Conservation (phyloP, 1,284 basidiomycete species). For the Ganoderma lingzhi region DNA sequence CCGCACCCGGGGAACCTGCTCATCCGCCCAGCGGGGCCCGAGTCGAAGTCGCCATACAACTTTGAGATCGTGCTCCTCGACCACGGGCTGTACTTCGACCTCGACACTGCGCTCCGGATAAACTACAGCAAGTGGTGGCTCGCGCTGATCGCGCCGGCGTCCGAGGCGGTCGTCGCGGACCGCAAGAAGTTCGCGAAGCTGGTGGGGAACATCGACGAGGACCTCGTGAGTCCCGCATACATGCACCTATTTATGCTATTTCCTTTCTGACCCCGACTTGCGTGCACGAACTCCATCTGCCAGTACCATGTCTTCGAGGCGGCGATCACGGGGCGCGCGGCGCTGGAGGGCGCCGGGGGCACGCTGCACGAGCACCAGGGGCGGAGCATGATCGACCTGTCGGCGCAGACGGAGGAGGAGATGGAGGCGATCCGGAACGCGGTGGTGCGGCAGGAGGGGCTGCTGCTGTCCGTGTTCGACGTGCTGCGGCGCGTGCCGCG, state of each 20-base stretch:
- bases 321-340: conserved; percentile 81
- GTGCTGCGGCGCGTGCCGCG: conserved; percentile 85
- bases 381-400: conserved; percentile 79
- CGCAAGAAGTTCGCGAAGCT: conserved; percentile 86
- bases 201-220: conserved; percentile 90
- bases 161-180: conserved; percentile 67
- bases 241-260: background rate
- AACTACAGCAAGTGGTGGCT: conserved; percentile 89
- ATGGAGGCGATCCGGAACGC: conserved; percentile 83
- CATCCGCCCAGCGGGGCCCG: conserved; percentile 76
- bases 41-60: conserved; percentile 85
- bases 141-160: conserved; percentile 79
- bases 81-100: conserved; percentile 93
- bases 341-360: conserved; percentile 64
- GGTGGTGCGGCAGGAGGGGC: conserved; percentile 81
- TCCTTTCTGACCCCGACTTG: background rate
- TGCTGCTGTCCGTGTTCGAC: conserved; percentile 86
- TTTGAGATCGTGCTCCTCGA: conserved; percentile 95
- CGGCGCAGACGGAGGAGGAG: conserved; percentile 74
- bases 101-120: conserved; percentile 79
- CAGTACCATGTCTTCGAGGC: conserved; percentile 90
- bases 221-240: conserved; percentile 66
- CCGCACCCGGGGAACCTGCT: conserved; percentile 92
- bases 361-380: conserved; percentile 56
- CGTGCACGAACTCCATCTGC: too few species aligned